These are phyloP conservation scores for Eimeria tenella DNA, from an alignment of 169 alveolate species.

Conservation along the genomic window DNA sequence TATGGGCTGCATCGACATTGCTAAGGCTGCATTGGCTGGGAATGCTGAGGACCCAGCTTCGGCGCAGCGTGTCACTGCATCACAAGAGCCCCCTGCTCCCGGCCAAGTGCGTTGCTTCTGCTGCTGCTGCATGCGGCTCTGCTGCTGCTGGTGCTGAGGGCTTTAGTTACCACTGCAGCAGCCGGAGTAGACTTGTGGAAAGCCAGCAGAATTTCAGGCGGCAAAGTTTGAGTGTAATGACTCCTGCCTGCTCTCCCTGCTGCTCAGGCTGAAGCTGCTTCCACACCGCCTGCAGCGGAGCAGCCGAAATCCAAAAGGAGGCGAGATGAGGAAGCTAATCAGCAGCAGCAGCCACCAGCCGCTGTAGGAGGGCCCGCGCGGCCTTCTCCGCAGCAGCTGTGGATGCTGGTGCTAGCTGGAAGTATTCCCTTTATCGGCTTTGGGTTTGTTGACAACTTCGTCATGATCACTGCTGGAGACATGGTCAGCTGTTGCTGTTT, in stretches of 20 bases:
- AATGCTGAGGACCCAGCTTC: conserved; percentile 9
- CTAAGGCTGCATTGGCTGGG: neutral
- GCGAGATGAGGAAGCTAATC: neutral
- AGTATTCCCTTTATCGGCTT: conserved; percentile 83
- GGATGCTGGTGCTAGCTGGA: conserved; percentile 34
- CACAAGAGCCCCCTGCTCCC: neutral
- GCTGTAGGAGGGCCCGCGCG: neutral
- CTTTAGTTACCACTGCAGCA: neutral
- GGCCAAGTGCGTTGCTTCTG: neutral
- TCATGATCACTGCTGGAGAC: conserved; percentile 86
- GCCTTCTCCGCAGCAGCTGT: conserved; percentile 43
- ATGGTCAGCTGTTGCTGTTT: neutral
- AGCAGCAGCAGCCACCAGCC: neutral
- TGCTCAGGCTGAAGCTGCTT: neutral
- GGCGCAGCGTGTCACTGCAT: neutral
- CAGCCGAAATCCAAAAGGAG: neutral
- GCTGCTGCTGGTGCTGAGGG: conserved; percentile 34
- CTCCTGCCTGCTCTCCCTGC: neutral
- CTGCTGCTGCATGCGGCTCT: neutral
- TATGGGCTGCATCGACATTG: neutral
- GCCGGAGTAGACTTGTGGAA: neutral
- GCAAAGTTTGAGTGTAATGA: no score
- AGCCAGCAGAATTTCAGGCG: no score
- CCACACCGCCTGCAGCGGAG: neutral
- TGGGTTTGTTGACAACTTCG: conserved; percentile 85